These are phyloP conservation scores for Priceomyces haplophilus DNA, from an alignment of 805 yeast genomes.

Conservation along the genomic window DNA sequence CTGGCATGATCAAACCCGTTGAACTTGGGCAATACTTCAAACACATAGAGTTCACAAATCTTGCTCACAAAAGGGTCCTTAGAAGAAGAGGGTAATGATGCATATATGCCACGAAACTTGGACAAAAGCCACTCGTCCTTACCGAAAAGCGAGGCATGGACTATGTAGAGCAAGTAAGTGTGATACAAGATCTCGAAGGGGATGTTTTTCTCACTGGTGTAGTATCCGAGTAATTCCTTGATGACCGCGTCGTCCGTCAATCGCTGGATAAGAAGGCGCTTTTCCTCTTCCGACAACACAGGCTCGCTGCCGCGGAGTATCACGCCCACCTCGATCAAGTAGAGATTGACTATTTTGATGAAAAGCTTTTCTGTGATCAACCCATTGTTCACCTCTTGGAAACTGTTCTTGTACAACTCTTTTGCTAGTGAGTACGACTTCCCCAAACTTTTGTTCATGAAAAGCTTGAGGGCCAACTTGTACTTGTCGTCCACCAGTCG, in stretches of 20 bases:
- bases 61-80: constrained; percentile 18
- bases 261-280: constrained; percentile 11
- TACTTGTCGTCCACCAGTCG: constrained; percentile 20
- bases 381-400: constrained; percentile 21
- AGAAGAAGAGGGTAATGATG: constrained; percentile 6
- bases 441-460: constrained; percentile 35
- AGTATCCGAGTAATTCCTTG: constrained; percentile 16
- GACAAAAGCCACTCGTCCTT: constrained; percentile 3
- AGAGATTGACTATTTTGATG: constrained; percentile 32
- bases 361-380: constrained; percentile 27
- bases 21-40: constrained; percentile 32
- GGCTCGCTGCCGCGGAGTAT: constrained; percentile 4
- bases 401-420: constrained; percentile 19
- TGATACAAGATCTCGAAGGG: constrained; percentile 35
- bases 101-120: constrained; percentile 13
- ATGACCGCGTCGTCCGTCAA: constrained; percentile 18
- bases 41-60: constrained; percentile 31
- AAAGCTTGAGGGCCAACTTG: constrained; percentile 35
- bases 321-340: constrained; percentile 35
- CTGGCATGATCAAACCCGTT: constrained; percentile 27
- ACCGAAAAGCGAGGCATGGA: constrained; percentile 18
- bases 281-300: constrained; percentile 5
- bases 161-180: constrained; percentile 26
- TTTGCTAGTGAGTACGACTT: constrained; percentile 28
- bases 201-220: constrained; percentile 18